Percentiles rank a stretch among this genome's conserved stretches.
These are phyloP conservation scores for Nakataea oryzae DNA, from an alignment of 2,329 filamentous ascomycete genomes.

Conservation along the genomic window DNA sequence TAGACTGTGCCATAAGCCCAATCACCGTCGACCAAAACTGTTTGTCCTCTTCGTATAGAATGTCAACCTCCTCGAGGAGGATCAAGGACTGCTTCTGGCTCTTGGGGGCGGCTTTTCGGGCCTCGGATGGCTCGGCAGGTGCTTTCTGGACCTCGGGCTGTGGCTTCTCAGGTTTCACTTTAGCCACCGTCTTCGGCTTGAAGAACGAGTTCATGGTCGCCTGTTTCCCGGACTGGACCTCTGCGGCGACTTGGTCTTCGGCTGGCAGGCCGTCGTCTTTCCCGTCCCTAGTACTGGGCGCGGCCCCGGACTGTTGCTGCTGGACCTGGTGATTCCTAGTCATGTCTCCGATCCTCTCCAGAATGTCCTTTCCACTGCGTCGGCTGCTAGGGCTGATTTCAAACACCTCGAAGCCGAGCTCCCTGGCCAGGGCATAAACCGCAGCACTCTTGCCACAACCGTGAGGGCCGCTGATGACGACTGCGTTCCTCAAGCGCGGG, in stretches of 20 bases:
- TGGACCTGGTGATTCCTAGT: constrained; percentile 84
- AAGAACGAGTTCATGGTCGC: constrained; percentile 77
- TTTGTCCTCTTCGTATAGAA: constrained; percentile 91
- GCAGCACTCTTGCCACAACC: constrained; percentile 91
- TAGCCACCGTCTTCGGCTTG: constrained; percentile 35
- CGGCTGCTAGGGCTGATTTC: constrained; percentile 83
- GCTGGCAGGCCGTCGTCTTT: constrained; percentile 19
- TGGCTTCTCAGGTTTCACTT: constrained; percentile 14
- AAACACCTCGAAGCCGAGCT: constrained; percentile 87
- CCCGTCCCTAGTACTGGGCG: constrained; percentile 12
- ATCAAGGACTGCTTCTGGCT: constrained; percentile 89
- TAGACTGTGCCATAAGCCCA: constrained; percentile 70
- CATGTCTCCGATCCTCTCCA: constrained; percentile 94
- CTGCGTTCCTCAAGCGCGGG: constrained; percentile 55
- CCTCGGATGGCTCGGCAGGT: constrained; percentile 7
- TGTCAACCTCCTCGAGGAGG: constrained; percentile 83
- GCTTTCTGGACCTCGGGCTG: constrained; percentile 2
- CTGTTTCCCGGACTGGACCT: constrained; percentile 60
- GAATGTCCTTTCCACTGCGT: constrained; percentile 77
- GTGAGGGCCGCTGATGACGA: constrained; percentile 81
- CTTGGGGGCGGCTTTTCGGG: constrained; percentile 26
- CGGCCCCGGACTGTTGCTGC: constrained; percentile 25
- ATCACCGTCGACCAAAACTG: constrained; percentile 85
- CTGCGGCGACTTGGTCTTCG: constrained; percentile 39
- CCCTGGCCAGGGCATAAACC: constrained; percentile 83